A percentile compares a stretch with the other conserved stretches of the same genome.
phyloP scores from a whole-genome alignment of 2,329 filamentous ascomycete genomes.

The Talaromyces sp. region DNA sequence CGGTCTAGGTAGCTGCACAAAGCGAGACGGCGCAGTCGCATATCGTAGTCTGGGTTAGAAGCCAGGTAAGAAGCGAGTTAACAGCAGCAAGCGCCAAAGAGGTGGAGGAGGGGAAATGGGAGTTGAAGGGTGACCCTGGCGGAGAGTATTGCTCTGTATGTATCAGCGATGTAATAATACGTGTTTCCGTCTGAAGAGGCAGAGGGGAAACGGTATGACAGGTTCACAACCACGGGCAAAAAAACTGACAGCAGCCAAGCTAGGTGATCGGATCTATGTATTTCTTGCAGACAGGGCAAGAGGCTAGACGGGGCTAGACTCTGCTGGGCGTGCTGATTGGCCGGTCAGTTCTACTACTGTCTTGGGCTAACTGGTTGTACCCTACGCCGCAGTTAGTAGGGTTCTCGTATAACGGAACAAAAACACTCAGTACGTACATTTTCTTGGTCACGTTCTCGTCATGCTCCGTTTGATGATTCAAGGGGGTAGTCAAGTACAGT shows the following conservation, averaged over 20 bases:
- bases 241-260: not conserved
- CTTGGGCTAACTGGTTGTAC: not conserved
- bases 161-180: not conserved
- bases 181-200: not conserved
- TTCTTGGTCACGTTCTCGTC: too few relatives aligned
- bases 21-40: constrained; percentile 3
- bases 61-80: not conserved
- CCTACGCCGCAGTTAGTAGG: not conserved
- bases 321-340: not conserved
- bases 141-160: not conserved
- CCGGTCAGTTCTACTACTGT: not conserved
- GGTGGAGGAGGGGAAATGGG: constrained; percentile 3
- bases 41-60: not conserved
- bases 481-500: too few relatives aligned
- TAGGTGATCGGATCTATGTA: constrained; percentile 1
- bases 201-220: not conserved
- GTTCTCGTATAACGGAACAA: not conserved
- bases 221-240: not conserved
- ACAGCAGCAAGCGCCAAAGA: not conserved
- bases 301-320: constrained; percentile 11
- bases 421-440: not conserved
- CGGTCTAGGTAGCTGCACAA: not conserved
- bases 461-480: too few relatives aligned
- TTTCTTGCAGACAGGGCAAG: constrained; percentile 7
- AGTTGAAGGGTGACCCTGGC: not conserved